Evolutionary conservation across 345 rosid genomes (phyloP).

Genomic region (Rhizophora apiculata): DNA sequence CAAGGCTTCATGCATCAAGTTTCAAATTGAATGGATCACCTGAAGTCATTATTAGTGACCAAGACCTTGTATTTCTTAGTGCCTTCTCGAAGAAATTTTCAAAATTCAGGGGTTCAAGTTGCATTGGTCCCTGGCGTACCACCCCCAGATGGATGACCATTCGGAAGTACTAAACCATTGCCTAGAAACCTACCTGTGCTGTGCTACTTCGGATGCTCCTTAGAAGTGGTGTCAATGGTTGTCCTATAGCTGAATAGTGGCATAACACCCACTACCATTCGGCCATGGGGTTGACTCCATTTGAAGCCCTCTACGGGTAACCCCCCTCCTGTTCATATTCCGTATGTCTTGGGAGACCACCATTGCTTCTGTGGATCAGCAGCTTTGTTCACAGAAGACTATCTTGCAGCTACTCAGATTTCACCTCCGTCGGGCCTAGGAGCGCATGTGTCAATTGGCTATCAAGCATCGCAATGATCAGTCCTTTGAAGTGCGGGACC

Average conservation of each 20-base stretch:
- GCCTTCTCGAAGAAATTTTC: too few species aligned
- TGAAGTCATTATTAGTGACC: too few species aligned
- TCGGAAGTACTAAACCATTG: background rate
- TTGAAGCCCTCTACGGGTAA: background rate
- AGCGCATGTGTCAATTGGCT: background rate
- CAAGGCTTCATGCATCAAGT: too few species aligned
- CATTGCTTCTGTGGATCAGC: too few species aligned
- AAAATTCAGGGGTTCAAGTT: too few species aligned
- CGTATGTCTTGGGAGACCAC: background rate
- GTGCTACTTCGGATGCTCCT: background rate
- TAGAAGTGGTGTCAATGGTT: background rate
- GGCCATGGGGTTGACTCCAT: background rate
- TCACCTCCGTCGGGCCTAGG: too few species aligned
- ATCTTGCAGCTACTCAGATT: too few species aligned
- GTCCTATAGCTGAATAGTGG: background rate
- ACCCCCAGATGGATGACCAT: background rate
- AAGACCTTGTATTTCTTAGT: too few species aligned
- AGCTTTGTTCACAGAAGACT: too few species aligned
- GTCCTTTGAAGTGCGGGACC: background rate
- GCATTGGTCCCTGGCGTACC: too few species aligned
- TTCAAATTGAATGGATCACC: too few species aligned
- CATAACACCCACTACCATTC: background rate
- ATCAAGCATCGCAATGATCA: background rate
- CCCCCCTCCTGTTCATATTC: background rate
- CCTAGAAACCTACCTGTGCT: background rate